Base-by-base conservation (phyloP, 768 basidiomycete genomes). In the Lactifluus echinatus region DNA sequence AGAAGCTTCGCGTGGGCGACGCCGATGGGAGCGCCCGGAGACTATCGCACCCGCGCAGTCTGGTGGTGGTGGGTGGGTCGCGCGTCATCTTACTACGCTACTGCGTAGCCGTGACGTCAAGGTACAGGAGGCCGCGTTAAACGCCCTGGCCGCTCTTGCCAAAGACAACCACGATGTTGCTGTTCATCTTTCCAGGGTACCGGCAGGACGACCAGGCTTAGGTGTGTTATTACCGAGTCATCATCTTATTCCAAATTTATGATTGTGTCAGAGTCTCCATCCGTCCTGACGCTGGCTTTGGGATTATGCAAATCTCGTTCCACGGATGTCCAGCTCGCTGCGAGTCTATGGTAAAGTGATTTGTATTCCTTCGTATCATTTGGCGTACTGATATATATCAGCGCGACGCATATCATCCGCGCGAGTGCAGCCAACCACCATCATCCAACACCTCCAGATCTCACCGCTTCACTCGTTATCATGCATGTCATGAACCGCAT, bases 1-100 rank as follows among this genome's bases (percentile, higher is more conserved):
- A 59, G 82, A 83, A 50, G 71, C 75, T 31, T 47, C 58, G 24
- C 83, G 78, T 60, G 75, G 75, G 2, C 79, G 79, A 57, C 76
- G 88, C 1, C 85, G 87, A 3, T 91, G 88, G 88, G 88, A 90
- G 70, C 84, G 82, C 65, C 71, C 76, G 0, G 74, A 77, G 0
- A 63, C 73, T 24, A 70, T 72, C 3, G 72, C 69, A 11, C 71
- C 76, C 2, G 68, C 75, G 0, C 55, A 50, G 17, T 51, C 55
- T 8, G 52, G 55, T 36, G 70, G 69, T 33, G 80, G 83, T 7
- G 79, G 80, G 0, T 87, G 86, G 84, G 79, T 81, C 8, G 76
- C 79, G 2, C 71, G 79, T 44, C 74, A 74, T 36, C 66, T 89
- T 36, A 67, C 76, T 3, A 69, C 69, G 1, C 67, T 87, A 57